phyloP scores from a whole-genome alignment of 768 basidiomycete genomes.

The Cyclocybe cylindracea region DNA sequence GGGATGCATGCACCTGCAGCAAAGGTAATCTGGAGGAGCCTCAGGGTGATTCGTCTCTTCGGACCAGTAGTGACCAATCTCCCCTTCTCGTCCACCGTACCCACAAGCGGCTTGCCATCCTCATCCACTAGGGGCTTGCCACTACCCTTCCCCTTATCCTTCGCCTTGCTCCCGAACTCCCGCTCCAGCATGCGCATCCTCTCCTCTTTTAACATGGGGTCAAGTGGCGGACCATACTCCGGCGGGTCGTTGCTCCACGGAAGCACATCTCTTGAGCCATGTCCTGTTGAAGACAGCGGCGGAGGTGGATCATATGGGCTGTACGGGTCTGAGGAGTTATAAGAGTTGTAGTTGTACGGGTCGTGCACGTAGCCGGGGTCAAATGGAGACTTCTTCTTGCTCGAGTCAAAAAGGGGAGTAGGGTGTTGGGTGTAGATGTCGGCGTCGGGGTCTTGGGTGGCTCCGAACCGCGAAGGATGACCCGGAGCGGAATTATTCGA shows the following conservation, averaged over 20 bases:
- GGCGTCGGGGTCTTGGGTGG: conserved; percentile 4
- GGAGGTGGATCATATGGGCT: conserved; percentile 28
- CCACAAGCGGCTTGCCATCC: conserved; percentile 52
- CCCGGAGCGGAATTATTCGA: conserved; percentile 17
- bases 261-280: conserved; percentile 44
- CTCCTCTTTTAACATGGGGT: conserved; percentile 62
- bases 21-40: conserved; percentile 51
- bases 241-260: conserved; percentile 56
- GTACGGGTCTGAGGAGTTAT: conserved; percentile 30
- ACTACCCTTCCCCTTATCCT: conserved; percentile 21
- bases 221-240: conserved; percentile 40
- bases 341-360: conserved; percentile 22
- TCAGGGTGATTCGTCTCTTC: conserved; percentile 51
- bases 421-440: conserved; percentile 29
- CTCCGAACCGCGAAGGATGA: too few species aligned
- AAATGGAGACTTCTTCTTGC: conserved; percentile 28
- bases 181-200: conserved; percentile 71
- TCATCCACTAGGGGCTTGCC: conserved; percentile 38
- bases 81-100: conserved; percentile 60
- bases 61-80: conserved; percentile 64
- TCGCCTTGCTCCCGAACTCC: conserved; percentile 56
- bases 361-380: conserved; percentile 34
- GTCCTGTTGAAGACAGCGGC: conserved; percentile 35
- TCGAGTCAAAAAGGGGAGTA: conserved; percentile 22
- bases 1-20: conserved; percentile 54